Percentiles rank a stretch among this genome's conserved stretches.
phyloP scores from a whole-genome alignment of 2,329 filamentous ascomycete species.

The Penicillium sclerotigenum region DNA sequence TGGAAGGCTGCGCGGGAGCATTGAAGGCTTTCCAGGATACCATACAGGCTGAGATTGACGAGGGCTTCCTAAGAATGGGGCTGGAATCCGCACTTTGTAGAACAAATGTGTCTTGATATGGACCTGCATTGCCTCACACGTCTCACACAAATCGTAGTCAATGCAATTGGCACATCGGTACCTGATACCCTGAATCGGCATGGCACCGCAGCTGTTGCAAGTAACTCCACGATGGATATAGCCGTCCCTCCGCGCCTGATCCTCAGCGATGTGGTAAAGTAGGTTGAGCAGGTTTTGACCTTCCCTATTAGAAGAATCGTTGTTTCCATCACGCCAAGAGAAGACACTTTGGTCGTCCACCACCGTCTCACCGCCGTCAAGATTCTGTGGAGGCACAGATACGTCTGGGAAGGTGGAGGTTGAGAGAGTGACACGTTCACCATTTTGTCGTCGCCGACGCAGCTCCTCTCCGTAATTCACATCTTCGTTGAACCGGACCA shows the following conservation, averaged over 20 bases:
- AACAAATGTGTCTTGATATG: conserved; percentile 93
- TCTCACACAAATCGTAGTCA: conserved; percentile 93
- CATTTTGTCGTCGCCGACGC: conserved; percentile 38
- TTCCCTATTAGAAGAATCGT: conserved; percentile 43
- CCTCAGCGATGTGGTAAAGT: conserved; percentile 88
- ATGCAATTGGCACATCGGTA: conserved; percentile 95
- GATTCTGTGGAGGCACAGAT: conserved; percentile 23
- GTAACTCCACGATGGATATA: conserved; percentile 90
- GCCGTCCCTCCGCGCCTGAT: conserved; percentile 81
- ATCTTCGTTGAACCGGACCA: conserved; percentile 40
- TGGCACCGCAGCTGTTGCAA: conserved; percentile 83
- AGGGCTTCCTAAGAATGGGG: conserved; percentile 73
- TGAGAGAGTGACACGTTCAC: conserved; percentile 38
- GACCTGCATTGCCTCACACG: conserved; percentile 69
- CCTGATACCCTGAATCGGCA: conserved; percentile 85
- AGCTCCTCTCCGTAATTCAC: conserved; percentile 40
- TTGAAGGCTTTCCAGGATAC: conserved; percentile 83
- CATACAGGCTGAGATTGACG: conserved; percentile 77
- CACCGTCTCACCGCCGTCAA: conserved; percentile 37
- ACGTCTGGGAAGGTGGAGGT: conserved; percentile 34
- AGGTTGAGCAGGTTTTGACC: conserved; percentile 81
- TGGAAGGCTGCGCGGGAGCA: conserved; percentile 65
- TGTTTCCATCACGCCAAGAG: conserved; percentile 44
- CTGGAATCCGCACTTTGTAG: conserved; percentile 90
- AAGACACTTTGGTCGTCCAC: conserved; percentile 46